phyloP scores from a whole-genome alignment of 2,329 filamentous ascomycete genomes.

The Orbilia quercus region DNA sequence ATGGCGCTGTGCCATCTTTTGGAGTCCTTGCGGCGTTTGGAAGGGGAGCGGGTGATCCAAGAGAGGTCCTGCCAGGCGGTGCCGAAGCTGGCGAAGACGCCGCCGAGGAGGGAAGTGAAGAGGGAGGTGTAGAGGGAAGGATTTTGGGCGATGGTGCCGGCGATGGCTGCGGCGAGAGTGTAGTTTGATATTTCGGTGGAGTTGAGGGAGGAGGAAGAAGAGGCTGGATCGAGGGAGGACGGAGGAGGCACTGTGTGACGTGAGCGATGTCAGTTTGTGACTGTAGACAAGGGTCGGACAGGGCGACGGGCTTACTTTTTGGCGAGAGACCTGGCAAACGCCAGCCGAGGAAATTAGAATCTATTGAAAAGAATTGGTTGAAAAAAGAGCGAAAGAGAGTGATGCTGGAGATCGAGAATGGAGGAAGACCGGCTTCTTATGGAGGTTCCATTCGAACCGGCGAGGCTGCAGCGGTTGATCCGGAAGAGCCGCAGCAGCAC shows the following conservation, averaged over 20 bases:
- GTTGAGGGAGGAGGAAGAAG: slow-evolving; percentile 11
- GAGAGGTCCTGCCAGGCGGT: slow-evolving; percentile 26
- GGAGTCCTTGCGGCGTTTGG: slow-evolving; percentile 25
- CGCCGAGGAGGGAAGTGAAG: slow-evolving; percentile 46
- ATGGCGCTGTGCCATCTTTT: slow-evolving; percentile 36
- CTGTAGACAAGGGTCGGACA: neutral
- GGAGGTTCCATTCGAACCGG: neutral
- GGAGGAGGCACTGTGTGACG: slow-evolving; percentile 38
- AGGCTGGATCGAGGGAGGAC: slow-evolving; percentile 18
- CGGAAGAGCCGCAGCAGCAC: slow-evolving; percentile 35
- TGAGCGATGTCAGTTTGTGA: neutral
- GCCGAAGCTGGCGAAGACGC: slow-evolving; percentile 53
- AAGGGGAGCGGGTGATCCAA: slow-evolving; percentile 31
- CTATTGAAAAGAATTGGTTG: neutral
- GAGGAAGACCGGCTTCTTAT: slow-evolving; percentile 7
- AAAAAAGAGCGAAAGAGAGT: neutral
- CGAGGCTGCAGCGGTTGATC: slow-evolving; percentile 24
- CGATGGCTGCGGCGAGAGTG: slow-evolving; percentile 46
- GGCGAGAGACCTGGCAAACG: slow-evolving; percentile 21
- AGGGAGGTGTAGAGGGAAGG: slow-evolving; percentile 34
- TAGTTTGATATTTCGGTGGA: slow-evolving; percentile 41
- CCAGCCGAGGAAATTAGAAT: neutral
- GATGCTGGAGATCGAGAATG: neutral
- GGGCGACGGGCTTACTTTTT: slow-evolving; percentile 37
- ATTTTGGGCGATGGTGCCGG: slow-evolving; percentile 41